phyloP scores from a whole-genome alignment of 2,329 filamentous ascomycete species.

The Chaetomiaceae sp. region DNA sequence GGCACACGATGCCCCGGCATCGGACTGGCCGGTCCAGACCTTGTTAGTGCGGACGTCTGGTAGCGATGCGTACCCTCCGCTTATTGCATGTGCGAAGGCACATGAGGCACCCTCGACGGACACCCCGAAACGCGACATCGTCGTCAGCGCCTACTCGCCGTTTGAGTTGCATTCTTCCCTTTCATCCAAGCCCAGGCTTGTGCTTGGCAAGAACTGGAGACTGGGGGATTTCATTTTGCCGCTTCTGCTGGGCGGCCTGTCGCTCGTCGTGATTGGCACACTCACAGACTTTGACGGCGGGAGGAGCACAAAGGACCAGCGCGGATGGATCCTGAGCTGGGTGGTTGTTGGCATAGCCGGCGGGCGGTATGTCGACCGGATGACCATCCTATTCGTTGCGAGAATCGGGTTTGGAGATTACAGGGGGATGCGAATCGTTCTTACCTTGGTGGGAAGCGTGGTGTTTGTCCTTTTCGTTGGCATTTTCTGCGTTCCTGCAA shows the following conservation, averaged over 20 bases:
- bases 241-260: neutral
- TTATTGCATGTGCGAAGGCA: neutral
- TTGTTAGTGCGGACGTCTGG: neutral
- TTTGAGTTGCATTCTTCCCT: neutral
- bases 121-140: neutral
- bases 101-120: neutral
- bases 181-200: neutral
- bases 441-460: no score
- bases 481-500: neutral
- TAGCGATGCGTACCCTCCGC: neutral
- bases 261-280: neutral
- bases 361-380: neutral
- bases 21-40: no score
- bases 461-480: neutral
- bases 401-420: no score
- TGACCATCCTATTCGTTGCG: neutral
- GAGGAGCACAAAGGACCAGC: neutral
- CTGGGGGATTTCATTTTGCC: neutral
- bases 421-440: no score
- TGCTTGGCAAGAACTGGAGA: neutral
- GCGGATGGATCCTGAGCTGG: neutral
- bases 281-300: neutral
- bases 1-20: neutral
- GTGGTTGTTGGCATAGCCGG: neutral
- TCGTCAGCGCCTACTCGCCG: neutral